Evolutionary conservation across 2,329 filamentous ascomycete genomes (phyloP).

Genomic region (Colletotrichum sp.): DNA sequence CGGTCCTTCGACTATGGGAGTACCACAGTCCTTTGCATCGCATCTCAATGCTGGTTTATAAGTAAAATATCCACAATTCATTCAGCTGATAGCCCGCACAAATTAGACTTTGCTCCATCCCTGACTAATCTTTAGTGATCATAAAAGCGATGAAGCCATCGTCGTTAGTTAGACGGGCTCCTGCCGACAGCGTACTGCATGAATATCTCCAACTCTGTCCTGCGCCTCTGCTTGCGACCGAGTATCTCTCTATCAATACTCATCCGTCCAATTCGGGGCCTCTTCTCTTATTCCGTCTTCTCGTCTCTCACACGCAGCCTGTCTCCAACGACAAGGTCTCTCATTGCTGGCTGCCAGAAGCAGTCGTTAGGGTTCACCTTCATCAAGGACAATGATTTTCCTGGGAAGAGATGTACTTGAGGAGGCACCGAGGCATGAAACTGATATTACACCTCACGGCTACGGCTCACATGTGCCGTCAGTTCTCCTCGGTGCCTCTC

Average conservation of each 20-base stretch:
- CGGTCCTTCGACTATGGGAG: background rate
- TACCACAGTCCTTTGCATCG: background rate
- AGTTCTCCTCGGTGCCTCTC: background rate
- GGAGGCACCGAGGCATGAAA: fast-evolving
- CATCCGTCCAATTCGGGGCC: background rate
- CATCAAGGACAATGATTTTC: too few relatives aligned
- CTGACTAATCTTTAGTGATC: background rate
- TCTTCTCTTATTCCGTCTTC: fast-evolving
- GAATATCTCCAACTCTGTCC: background rate
- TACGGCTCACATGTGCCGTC: background rate
- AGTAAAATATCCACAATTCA: background rate
- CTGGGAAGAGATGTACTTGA: background rate
- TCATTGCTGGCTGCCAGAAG: background rate
- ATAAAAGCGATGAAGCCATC: background rate
- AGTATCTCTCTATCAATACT: background rate
- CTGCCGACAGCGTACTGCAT: background rate
- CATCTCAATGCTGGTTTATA: background rate
- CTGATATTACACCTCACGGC: fast-evolving
- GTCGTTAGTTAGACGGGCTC: background rate
- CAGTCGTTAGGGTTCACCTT: too few relatives aligned
- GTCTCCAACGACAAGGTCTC: background rate
- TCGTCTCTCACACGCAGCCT: background rate
- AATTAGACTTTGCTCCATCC: background rate
- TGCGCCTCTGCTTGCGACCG: background rate
- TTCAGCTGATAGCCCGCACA: background rate